phyloP scores from a whole-genome alignment of 2,329 filamentous ascomycete species.

The Sarocladium brachiariae region DNA sequence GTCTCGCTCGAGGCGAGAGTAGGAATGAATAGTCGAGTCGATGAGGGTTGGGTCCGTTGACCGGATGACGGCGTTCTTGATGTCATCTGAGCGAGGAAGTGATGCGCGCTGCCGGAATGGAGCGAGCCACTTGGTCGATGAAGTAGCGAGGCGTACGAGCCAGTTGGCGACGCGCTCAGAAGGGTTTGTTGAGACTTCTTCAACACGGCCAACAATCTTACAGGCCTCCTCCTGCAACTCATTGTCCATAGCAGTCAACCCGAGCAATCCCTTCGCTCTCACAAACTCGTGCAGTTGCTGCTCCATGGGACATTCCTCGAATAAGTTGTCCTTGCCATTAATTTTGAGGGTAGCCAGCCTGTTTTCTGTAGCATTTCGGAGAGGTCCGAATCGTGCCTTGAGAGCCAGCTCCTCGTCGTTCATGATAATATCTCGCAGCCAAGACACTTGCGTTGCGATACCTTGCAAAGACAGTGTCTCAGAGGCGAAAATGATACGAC shows the following conservation, averaged over 20 bases:
- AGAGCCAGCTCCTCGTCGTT: slow-evolving; percentile 34
- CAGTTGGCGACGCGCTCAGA: slow-evolving; percentile 48
- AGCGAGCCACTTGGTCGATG: slow-evolving; percentile 47
- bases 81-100: slow-evolving; percentile 50
- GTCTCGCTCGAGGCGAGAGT: slow-evolving; percentile 48
- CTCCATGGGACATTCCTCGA: slow-evolving; percentile 51
- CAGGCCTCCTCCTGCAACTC: slow-evolving; percentile 56
- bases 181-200: slow-evolving; percentile 42
- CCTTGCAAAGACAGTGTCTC: slow-evolving; percentile 38
- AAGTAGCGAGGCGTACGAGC: slow-evolving; percentile 44
- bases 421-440: slow-evolving; percentile 55
- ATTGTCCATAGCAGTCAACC: slow-evolving; percentile 51
- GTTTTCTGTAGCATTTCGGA: slow-evolving; percentile 39
- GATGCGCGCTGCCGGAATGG: slow-evolving; percentile 49
- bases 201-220: slow-evolving; percentile 49
- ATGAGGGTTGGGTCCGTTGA: slow-evolving; percentile 48
- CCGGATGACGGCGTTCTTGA: slow-evolving; percentile 39
- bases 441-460: slow-evolving; percentile 34
- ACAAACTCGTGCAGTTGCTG: slow-evolving; percentile 48
- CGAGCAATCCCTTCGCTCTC: slow-evolving; percentile 41
- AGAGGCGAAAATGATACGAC: slow-evolving; percentile 48
- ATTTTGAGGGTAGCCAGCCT: slow-evolving; percentile 43
- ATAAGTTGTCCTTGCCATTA: slow-evolving; percentile 51
- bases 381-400: slow-evolving; percentile 41
- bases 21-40: slow-evolving; percentile 54